These are phyloP conservation scores for Vachellia pachyceras DNA, from an alignment of 306 rosid species.

Conservation along the genomic window DNA sequence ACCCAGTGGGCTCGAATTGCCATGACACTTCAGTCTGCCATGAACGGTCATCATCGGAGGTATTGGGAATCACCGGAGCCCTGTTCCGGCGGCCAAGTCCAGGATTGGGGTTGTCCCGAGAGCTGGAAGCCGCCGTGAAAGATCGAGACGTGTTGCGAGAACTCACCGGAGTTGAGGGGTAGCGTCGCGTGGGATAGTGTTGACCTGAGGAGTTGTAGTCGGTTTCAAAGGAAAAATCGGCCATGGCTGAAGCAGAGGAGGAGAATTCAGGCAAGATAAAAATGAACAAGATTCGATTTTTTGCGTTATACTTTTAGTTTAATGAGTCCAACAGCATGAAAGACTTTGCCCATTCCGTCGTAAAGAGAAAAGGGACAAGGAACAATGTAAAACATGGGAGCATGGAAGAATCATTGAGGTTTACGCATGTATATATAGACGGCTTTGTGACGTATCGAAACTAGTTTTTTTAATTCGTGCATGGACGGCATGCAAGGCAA, in stretches of 20 bases:
- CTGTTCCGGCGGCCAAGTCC: slow-evolving; percentile 27
- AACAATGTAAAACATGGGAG: not conserved
- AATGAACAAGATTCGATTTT: too few relatives aligned
- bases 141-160: slow-evolving; percentile 55
- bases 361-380: not conserved
- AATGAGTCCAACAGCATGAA: not conserved
- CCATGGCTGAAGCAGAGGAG: slow-evolving; percentile 56
- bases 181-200: slow-evolving; percentile 35
- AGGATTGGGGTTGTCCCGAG: slow-evolving; percentile 23
- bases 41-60: slow-evolving; percentile 68
- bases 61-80: slow-evolving; percentile 63
- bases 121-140: slow-evolving; percentile 50
- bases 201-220: slow-evolving; percentile 42
- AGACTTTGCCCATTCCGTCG: slow-evolving; percentile 37
- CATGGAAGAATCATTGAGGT: not conserved
- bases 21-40: slow-evolving; percentile 88
- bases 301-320: slow-evolving; percentile 20
- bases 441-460: not conserved
- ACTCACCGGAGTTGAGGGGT: slow-evolving; percentile 55
- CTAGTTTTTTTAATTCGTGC: too few relatives aligned
- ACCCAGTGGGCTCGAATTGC: slow-evolving; percentile 73
- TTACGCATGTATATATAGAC: not conserved
- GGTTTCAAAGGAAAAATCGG: slow-evolving; percentile 61
- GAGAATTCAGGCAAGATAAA: not conserved
- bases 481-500: slow-evolving; percentile 31